Base-by-base conservation (phyloP, 768 basidiomycete genomes). In the Calocybe indica region DNA sequence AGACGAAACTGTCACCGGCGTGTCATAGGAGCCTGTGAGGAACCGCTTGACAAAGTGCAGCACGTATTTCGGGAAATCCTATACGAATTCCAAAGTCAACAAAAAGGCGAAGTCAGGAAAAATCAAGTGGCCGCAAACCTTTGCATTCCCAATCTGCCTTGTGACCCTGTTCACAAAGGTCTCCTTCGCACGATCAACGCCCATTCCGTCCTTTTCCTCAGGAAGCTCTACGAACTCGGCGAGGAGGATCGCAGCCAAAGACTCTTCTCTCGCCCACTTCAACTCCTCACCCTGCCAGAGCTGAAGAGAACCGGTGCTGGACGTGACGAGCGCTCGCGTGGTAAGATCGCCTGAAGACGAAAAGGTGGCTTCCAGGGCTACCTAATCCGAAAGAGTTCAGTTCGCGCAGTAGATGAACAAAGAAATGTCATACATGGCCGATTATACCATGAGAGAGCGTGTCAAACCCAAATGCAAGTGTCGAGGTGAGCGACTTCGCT, bases 201-300 rank as follows among this genome's bases (percentile, higher is more conserved):
- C 22, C 22, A 22, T 22, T 1, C 60, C 58, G 2, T 68, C 67
- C 47, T 76, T 72, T 6, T 63, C 64, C 61, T 89, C 87, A 0
- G 89, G 89, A 11, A 95, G 74, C 54, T 92, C 88, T 14, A 92
- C 77, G 48, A 92, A 81, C 44, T 82, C 78, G 1, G 83, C 82
- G 0, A 76, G 74, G 15, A 73, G 65, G 42, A 89, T 73, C 2
- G 78, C 71, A 0, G 88, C 70, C 7, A 95, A 71, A 1, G 79
- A 75, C 59, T 97, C 93, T 58, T 95, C 92, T 41, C 92, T 74
- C 0, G 76, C 78, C 91, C 92, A 95, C 29, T 75, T 70, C 29
- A 22, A 22, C 22, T 22, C 22, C 29, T 79, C 70, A 15, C 77
- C 73, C 40, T 79, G 68, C 87, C 90, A 90, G 7, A 85, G 65